These are phyloP conservation scores for Brassica balearica DNA, from an alignment of 441 rosid species.

Conservation along the genomic window DNA sequence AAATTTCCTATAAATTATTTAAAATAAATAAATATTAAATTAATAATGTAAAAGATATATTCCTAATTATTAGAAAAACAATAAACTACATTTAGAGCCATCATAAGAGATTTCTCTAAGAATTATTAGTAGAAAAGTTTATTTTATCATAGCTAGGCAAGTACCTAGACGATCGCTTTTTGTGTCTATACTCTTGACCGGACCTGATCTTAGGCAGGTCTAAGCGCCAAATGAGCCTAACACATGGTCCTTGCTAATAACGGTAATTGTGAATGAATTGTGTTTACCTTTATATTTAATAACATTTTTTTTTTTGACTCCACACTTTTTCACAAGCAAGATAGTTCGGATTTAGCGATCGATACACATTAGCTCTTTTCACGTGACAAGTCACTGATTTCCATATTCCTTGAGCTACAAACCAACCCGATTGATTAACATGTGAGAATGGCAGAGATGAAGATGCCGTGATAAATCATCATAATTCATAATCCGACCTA, in stretches of 20 bases:
- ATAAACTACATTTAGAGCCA: background rate
- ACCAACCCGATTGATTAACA: constrained; percentile 3
- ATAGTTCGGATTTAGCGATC: constrained; percentile 14
- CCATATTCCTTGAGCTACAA: background rate
- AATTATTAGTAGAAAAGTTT: background rate
- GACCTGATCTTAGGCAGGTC: background rate
- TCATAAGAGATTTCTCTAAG: background rate
- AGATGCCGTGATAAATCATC: background rate
- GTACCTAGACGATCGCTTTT: background rate
- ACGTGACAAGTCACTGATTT: constrained; percentile 15
- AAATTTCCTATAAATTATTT: background rate
- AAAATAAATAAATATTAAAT: background rate
- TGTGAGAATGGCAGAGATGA: background rate
- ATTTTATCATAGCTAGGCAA: background rate
- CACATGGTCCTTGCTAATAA: background rate
- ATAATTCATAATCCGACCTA: background rate
- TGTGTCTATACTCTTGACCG: background rate
- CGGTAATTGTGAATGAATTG: background rate
- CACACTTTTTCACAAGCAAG: constrained; percentile 7
- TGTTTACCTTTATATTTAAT: background rate
- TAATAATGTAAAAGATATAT: background rate
- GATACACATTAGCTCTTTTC: constrained; percentile 17
- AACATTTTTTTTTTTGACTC: background rate
- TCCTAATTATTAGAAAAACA: background rate
- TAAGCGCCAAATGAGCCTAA: constrained; percentile 2